Conservation (phyloP, 1,284 basidiomycete genomes). For the Puccinia brachypodii region DNA sequence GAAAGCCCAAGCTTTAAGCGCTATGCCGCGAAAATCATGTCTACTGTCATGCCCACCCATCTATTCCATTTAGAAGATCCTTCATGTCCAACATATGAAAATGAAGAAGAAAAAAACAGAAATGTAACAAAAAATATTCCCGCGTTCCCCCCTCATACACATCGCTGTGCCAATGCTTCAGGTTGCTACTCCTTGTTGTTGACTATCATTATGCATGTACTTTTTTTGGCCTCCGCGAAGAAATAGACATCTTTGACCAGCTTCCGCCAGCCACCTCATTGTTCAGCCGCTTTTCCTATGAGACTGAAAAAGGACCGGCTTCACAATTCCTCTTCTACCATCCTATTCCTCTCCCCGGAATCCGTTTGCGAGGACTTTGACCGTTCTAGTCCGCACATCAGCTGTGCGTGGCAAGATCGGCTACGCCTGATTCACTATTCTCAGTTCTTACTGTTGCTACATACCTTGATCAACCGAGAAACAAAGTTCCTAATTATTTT, state of each 20-base stretch:
- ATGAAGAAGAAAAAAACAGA: background rate
- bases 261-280: background rate
- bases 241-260: slow-evolving; percentile 6
- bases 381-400: too few relatives aligned
- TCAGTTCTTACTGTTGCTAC: too few relatives aligned
- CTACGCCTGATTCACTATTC: too few relatives aligned
- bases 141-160: background rate
- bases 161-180: background rate
- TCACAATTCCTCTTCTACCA: too few relatives aligned
- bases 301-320: too few relatives aligned
- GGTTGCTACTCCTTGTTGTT: background rate
- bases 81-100: slow-evolving; percentile 2
- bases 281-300: too few relatives aligned
- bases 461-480: too few relatives aligned
- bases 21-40: background rate
- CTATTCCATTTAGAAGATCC: background rate
- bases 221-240: background rate
- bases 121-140: slow-evolving; percentile 1
- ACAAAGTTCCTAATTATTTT: too few relatives aligned
- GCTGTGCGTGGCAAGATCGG: too few relatives aligned
- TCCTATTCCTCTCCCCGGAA: too few relatives aligned
- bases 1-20: slow-evolving; percentile 25
- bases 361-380: too few relatives aligned
- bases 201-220: background rate
- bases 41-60: background rate